A percentile compares a stretch with the other conserved stretches of the same genome.
Conservation (phyloP, 1,284 basidiomycete genomes). For the Mrakiaceae sp. region DNA sequence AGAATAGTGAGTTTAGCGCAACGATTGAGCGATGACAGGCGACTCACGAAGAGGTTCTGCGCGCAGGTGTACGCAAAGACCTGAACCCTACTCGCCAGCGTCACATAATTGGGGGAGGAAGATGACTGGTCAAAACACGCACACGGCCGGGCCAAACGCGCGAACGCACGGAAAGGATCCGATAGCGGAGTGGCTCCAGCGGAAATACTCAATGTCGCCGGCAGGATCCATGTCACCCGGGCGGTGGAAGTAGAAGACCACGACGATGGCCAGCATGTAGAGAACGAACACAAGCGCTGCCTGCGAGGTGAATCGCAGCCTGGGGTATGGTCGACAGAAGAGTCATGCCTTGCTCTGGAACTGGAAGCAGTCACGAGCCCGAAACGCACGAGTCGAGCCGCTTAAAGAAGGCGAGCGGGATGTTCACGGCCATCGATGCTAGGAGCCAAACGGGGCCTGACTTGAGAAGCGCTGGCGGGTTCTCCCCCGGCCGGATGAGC, state of each 20-base stretch:
- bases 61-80: conserved; percentile 84
- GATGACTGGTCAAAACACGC: not conserved
- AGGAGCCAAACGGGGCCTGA: conserved; percentile 57
- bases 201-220: conserved; percentile 7
- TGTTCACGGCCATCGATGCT: conserved; percentile 66
- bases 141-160: conserved; percentile 14
- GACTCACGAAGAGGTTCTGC: conserved; percentile 60
- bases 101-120: not conserved
- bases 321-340: conserved; percentile 3
- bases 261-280: conserved; percentile 62
- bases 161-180: conserved; percentile 13
- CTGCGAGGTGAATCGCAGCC: conserved; percentile 38
- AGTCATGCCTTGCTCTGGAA: not conserved
- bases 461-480: conserved; percentile 37
- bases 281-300: conserved; percentile 28
- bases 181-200: conserved; percentile 7
- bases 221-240: conserved; percentile 34
- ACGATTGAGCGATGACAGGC: too few relatives aligned
- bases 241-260: conserved; percentile 61
- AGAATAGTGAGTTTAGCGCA: too few relatives aligned
- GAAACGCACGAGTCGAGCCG: conserved; percentile 46
- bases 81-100: conserved; percentile 46
- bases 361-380: not conserved
- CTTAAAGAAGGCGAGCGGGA: conserved; percentile 78
- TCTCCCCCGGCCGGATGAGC: conserved; percentile 44